Conservation (phyloP, 2,329 filamentous ascomycete genomes). For the Aspergillus sp. region DNA sequence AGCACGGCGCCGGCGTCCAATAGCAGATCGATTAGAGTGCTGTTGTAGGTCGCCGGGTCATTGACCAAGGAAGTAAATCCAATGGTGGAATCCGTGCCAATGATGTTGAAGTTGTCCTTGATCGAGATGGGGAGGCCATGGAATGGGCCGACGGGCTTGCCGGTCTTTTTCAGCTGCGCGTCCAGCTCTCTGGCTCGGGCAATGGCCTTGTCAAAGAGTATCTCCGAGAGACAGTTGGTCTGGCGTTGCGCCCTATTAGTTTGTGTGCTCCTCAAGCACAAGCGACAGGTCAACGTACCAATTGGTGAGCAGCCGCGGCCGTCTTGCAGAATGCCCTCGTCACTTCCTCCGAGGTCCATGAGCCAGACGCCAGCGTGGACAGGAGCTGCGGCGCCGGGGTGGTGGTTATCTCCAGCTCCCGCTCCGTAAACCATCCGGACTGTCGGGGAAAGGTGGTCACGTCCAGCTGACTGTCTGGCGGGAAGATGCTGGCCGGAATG, state of each 20-base stretch:
- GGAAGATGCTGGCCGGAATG: constrained; percentile 54
- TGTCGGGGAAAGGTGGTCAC: constrained; percentile 54
- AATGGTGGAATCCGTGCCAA: constrained; percentile 22
- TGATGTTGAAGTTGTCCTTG: constrained; percentile 41
- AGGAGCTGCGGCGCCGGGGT: constrained; percentile 34
- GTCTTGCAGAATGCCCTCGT: constrained; percentile 55
- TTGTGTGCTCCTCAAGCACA: too few species aligned
- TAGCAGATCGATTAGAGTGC: constrained; percentile 38
- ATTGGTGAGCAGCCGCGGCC: constrained; percentile 55
- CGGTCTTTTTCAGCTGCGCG: constrained; percentile 45
- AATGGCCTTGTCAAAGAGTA: constrained; percentile 55
- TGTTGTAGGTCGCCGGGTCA: constrained; percentile 19
- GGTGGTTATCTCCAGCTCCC: constrained; percentile 52
- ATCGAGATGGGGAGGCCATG: constrained; percentile 44
- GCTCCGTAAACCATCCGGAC: constrained; percentile 59
- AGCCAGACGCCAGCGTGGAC: constrained; percentile 30
- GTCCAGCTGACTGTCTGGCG: constrained; percentile 54
- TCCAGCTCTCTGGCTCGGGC: constrained; percentile 53
- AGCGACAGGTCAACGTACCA: constrained; percentile 38
- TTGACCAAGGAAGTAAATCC: constrained; percentile 20
- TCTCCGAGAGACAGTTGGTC: constrained; percentile 62
- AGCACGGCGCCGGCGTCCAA: constrained; percentile 42
- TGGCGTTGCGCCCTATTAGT: constrained; percentile 22
- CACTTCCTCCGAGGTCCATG: constrained; percentile 54
- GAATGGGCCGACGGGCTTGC: constrained; percentile 37